Base-by-base conservation (phyloP, 305 asterid species). In the Fraxinus greggii region DNA sequence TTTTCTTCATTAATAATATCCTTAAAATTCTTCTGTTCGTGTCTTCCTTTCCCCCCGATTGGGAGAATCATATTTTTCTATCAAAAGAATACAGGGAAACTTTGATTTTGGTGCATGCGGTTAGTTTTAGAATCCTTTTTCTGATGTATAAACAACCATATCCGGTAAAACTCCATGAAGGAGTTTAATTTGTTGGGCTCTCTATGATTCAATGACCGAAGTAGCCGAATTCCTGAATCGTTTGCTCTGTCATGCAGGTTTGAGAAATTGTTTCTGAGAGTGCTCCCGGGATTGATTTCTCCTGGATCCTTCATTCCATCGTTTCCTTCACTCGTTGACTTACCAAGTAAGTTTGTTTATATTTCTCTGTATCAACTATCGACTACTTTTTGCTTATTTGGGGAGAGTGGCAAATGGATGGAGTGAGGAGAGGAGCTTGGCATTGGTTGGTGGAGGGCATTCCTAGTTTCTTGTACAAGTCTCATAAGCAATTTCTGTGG, bases 271-370 rank as follows among this genome's bases (percentile, higher is more conserved):
- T 93, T 94, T 79, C 82, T 85, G 36, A 81, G 84, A 83, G 88
- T 93, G 59, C 87, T 92, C 83, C 87, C 94, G 19, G 91, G 91
- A 81, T 86, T 95, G 75, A 87, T 93, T 82, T 92, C 98, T 76
- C 90, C 91, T 80, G 98, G 99, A 81, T 92, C 98, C 67, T 93
- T 94, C 88, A 89, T 94, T 84, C 95, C 97, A 45, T 86, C 92
- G 32, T 92, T 95, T 85, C 92, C 97, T 36, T 89, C 97, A 61
- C 87, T 94, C 9, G 85, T 95, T 42, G 99, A 95, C 88, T 86
- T 95, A 79, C 98, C 99, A 45, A 88, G 98, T 95, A 85, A 91
- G 97, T 90, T 85, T 69, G 76, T 80, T 74, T 82, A 29, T 81
- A 80, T 65, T 78, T 74, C 36, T 79, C 67, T 69, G 12, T 29